These are phyloP conservation scores for Corymbia maculata DNA, from an alignment of 345 rosid genomes.

Conservation along the genomic window DNA sequence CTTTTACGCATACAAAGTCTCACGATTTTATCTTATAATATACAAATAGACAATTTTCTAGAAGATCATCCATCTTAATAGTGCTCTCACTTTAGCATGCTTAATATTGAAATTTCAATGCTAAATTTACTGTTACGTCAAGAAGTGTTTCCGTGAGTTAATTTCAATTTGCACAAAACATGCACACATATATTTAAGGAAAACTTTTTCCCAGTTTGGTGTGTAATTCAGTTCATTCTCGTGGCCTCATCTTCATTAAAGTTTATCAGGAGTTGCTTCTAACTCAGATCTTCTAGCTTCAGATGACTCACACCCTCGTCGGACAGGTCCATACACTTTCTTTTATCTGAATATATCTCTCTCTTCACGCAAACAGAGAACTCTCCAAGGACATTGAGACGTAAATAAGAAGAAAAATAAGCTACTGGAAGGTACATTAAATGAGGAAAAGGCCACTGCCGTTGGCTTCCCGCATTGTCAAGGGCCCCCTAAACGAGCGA, in stretches of 20 bases:
- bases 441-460: neutral
- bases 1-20: no score
- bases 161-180: no score
- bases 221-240: neutral
- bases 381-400: neutral
- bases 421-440: neutral
- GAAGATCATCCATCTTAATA: neutral
- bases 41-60: neutral
- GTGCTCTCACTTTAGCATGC: rapidly evolving
- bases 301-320: neutral
- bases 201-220: neutral
- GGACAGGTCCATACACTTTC: neutral
- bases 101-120: neutral
- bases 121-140: neutral
- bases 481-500: neutral
- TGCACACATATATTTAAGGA: no score
- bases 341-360: neutral
- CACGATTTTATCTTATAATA: neutral
- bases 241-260: no score
- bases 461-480: neutral
- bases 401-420: neutral
- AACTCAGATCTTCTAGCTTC: rapidly evolving
- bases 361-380: neutral
- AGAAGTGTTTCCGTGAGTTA: neutral
- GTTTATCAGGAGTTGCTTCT: neutral